Conservation (phyloP, 371 early-diverging fungal species). For the Mucor indicus region DNA sequence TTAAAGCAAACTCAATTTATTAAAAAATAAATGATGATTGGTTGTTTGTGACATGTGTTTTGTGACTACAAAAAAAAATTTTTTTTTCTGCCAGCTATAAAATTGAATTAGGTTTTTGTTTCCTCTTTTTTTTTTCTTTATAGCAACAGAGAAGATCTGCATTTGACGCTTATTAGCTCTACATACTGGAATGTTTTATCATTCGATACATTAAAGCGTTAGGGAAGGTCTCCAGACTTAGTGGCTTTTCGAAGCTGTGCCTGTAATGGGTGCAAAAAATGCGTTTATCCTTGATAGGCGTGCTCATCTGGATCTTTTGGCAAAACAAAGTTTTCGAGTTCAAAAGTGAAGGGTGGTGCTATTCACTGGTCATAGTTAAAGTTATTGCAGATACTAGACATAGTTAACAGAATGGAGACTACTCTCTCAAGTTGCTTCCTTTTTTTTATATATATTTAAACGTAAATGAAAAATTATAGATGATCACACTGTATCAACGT, state of each 20-base stretch:
- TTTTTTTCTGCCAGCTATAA: neutral
- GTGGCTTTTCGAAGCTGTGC: constrained; percentile 11
- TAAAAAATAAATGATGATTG: neutral
- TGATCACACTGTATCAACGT: constrained; percentile 4
- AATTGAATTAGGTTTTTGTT: too few relatives aligned
- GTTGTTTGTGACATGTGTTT: too few relatives aligned
- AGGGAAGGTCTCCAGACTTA: constrained; percentile 30
- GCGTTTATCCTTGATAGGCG: constrained; percentile 8
- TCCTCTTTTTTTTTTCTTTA: constrained; percentile 11
- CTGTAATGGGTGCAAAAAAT: constrained; percentile 20
- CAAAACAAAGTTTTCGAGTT: constrained; percentile 12
- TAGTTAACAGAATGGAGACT: constrained; percentile 33
- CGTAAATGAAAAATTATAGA: constrained; percentile 18
- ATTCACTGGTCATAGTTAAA: constrained; percentile 26
- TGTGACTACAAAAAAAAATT: neutral
- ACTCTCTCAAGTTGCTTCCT: constrained; percentile 28
- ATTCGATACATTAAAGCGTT: constrained; percentile 20
- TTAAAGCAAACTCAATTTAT: constrained; percentile 19
- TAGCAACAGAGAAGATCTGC: constrained; percentile 29
- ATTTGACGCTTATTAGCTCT: constrained; percentile 18
- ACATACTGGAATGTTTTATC: constrained; percentile 25
- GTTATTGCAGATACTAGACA: constrained; percentile 26
- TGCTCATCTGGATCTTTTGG: constrained; percentile 7
- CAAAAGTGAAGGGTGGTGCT: constrained; percentile 8
- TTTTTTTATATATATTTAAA: constrained; percentile 13